Conservation (phyloP, 257 asterid genomes). For the Petunia axillaris region DNA sequence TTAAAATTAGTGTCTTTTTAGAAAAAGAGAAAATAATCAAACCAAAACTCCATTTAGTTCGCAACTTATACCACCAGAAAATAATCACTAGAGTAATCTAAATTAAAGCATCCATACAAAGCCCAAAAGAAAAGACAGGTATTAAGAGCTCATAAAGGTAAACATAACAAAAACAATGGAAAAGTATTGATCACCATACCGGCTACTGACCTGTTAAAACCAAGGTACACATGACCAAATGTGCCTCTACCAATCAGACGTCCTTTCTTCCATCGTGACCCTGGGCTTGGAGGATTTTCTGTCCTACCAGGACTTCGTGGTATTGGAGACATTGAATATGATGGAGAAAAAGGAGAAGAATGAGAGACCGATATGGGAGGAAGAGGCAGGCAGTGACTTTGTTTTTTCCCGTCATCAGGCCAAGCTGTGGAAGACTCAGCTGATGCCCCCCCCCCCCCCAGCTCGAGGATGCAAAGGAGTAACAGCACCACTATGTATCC, state of each 20-base stretch:
- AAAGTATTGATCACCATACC: slow-evolving; percentile 32
- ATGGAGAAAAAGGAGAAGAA: slow-evolving; percentile 66
- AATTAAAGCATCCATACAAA: background rate
- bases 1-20: slow-evolving; percentile 3
- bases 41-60: background rate
- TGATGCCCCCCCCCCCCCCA: slow-evolving; percentile 69
- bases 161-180: slow-evolving; percentile 27
- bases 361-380: slow-evolving; percentile 67
- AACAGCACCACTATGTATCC: slow-evolving; percentile 97
- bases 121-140: background rate
- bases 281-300: slow-evolving; percentile 80
- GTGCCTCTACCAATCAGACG: slow-evolving; percentile 59
- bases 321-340: slow-evolving; percentile 81
- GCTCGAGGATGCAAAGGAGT: slow-evolving; percentile 94
- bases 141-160: background rate
- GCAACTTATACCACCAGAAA: background rate
- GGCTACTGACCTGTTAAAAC: slow-evolving; percentile 76
- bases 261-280: slow-evolving; percentile 95
- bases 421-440: slow-evolving; percentile 64
- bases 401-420: slow-evolving; percentile 82
- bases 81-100: background rate
- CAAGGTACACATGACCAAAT: slow-evolving; percentile 64
- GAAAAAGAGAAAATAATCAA: background rate
- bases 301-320: slow-evolving; percentile 95
- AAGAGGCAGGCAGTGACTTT: slow-evolving; percentile 83